phyloP scores from a whole-genome alignment of 2,329 filamentous ascomycete species.

The Stylonectria norvegica region DNA sequence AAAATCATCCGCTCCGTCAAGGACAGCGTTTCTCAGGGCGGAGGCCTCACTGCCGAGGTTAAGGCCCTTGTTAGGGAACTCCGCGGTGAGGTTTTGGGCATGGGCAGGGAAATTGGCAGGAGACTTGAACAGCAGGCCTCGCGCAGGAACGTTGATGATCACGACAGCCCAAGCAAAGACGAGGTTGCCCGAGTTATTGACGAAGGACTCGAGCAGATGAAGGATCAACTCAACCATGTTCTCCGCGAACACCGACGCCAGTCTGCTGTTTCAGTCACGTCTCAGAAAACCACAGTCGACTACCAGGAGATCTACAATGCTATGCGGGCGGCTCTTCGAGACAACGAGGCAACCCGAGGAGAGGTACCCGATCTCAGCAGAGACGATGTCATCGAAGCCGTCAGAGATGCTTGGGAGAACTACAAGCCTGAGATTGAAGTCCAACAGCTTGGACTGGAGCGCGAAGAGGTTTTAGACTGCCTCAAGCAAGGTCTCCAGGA shows the following conservation, averaged over 20 bases:
- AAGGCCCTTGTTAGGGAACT: conserved; percentile 88
- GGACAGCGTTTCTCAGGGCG: conserved; percentile 83
- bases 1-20: conserved; percentile 83
- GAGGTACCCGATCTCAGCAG: conserved; percentile 54
- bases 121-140: conserved; percentile 69
- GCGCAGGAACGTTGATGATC: conserved; percentile 42
- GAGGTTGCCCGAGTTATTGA: conserved; percentile 76
- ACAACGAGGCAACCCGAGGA: conserved; percentile 48
- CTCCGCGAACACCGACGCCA: conserved; percentile 72
- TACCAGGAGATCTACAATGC: conserved; percentile 84
- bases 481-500: conserved; percentile 81
- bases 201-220: conserved; percentile 76
- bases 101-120: conserved; percentile 86
- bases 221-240: conserved; percentile 76
- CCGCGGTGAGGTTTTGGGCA: conserved; percentile 86
- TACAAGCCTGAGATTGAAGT: conserved; percentile 93
- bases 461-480: conserved; percentile 84
- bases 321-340: conserved; percentile 70
- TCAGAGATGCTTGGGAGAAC: conserved; percentile 87
- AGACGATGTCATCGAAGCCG: conserved; percentile 81
- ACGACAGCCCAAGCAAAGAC: conserved; percentile 56
- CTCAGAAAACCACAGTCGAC: conserved; percentile 61
- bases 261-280: conserved; percentile 60
- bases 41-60: conserved; percentile 85
- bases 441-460: conserved; percentile 83